phyloP scores from a whole-genome alignment of 2,329 filamentous ascomycete species.

The Pezizomycotina sp. region DNA sequence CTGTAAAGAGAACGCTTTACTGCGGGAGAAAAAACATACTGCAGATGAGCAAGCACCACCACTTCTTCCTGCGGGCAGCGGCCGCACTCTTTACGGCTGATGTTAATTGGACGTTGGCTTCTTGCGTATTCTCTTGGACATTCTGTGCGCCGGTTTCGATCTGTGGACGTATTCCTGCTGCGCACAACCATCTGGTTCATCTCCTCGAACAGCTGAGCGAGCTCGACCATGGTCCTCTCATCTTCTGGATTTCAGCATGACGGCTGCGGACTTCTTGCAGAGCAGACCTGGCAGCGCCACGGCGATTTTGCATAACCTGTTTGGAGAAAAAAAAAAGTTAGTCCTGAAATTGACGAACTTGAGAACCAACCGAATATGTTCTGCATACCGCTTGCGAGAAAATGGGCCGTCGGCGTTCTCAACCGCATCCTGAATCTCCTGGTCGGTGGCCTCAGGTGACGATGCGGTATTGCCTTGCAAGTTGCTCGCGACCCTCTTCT shows the following conservation, averaged over 20 bases:
- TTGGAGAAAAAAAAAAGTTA: conserved; percentile 42
- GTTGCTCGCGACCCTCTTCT: conserved; percentile 65
- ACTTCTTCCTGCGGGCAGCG: conserved; percentile 58
- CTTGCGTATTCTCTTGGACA: conserved; percentile 64
- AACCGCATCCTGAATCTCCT: conserved; percentile 61
- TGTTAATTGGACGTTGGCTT: conserved; percentile 55
- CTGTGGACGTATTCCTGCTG: conserved; percentile 65
- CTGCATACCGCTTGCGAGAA: conserved; percentile 60
- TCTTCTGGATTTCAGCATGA: conserved; percentile 76
- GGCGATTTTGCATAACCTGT: conserved; percentile 40
- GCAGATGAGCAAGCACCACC: conserved; percentile 32
- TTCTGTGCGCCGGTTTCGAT: conserved; percentile 82
- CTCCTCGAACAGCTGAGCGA: conserved; percentile 76
- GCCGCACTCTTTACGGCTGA: conserved; percentile 51
- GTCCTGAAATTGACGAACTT: conserved; percentile 4
- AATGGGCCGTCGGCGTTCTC: conserved; percentile 56
- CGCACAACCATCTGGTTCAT: conserved; percentile 74
- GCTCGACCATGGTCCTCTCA: conserved; percentile 79
- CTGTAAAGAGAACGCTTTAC: no score
- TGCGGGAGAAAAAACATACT: conserved; percentile 16
- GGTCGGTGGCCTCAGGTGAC: conserved; percentile 66
- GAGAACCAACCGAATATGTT: conserved; percentile 19
- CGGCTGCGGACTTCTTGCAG: conserved; percentile 66
- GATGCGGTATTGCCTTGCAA: conserved; percentile 79
- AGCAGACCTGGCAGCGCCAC: conserved; percentile 64